These are phyloP conservation scores for Capsicum pubescens DNA, from an alignment of 257 asterid species.

Conservation along the genomic window DNA sequence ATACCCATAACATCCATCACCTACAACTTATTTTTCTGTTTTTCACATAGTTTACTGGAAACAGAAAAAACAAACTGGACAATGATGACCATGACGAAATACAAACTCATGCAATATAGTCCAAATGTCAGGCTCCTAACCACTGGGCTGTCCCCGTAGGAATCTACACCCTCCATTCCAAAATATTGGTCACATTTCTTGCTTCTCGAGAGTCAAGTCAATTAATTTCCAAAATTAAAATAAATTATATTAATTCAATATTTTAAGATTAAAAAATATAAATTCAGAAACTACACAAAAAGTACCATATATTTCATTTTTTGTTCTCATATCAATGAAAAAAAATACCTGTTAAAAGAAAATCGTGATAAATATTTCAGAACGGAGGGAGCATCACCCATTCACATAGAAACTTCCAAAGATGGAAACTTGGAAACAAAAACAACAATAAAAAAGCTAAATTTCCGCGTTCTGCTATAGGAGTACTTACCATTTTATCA, in stretches of 20 bases:
- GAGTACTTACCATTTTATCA: slow-evolving; percentile 74
- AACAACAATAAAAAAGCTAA: not conserved
- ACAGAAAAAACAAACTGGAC: not conserved
- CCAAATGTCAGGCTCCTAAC: not conserved
- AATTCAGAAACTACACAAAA: no score
- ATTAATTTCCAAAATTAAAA: no score
- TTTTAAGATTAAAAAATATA: no score
- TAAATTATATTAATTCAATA: no score
- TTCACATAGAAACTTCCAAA: not conserved
- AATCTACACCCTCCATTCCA: not conserved
- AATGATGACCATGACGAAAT: not conserved
- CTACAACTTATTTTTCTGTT: slow-evolving; percentile 25
- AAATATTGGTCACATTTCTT: no score
- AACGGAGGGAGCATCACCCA: not conserved
- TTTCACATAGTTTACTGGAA: not conserved
- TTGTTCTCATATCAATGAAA: no score
- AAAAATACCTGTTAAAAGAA: no score
- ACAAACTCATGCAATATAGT: not conserved
- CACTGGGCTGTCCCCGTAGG: not conserved
- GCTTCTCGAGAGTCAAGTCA: no score
- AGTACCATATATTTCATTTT: no score
- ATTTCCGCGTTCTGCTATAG: not conserved
- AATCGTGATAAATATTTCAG: no score
- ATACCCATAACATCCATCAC: slow-evolving; percentile 36
- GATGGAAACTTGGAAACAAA: slow-evolving; percentile 21